These are phyloP conservation scores for Exophiala lecanii-corni DNA, from an alignment of 2,329 filamentous ascomycete species.

Conservation along the genomic window DNA sequence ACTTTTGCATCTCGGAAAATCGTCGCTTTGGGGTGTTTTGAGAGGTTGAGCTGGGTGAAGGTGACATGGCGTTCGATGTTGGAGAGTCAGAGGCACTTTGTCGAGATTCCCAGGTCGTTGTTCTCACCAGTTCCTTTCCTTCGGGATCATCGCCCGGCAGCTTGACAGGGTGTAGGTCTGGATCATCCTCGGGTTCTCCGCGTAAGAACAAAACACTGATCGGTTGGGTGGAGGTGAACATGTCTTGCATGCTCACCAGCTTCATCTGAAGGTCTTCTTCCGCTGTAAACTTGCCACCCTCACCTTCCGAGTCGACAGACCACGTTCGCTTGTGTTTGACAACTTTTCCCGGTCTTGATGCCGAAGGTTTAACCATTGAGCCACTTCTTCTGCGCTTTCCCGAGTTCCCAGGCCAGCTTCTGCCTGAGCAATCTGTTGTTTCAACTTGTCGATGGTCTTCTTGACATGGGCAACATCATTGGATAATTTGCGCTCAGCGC, in stretches of 20 bases:
- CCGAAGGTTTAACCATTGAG: slow-evolving; percentile 40
- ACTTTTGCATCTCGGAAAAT: slow-evolving; percentile 24
- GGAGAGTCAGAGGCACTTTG: slow-evolving; percentile 33
- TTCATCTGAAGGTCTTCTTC: slow-evolving; percentile 45
- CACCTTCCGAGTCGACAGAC: slow-evolving; percentile 75
- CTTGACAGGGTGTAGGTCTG: slow-evolving; percentile 40
- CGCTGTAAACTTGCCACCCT: slow-evolving; percentile 29
- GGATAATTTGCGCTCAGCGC: slow-evolving; percentile 87
- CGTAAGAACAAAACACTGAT: slow-evolving; percentile 40
- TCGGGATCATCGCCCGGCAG: slow-evolving; percentile 34
- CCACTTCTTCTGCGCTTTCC: slow-evolving; percentile 59
- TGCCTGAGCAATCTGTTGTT: slow-evolving; percentile 81
- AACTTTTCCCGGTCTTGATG: slow-evolving; percentile 68
- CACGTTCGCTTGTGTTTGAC: slow-evolving; percentile 90
- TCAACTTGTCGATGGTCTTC: slow-evolving; percentile 93
- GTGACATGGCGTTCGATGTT: slow-evolving; percentile 34
- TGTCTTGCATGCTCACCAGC: slow-evolving; percentile 41
- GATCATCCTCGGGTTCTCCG: slow-evolving; percentile 43
- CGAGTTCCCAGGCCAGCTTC: slow-evolving; percentile 57
- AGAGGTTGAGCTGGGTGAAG: slow-evolving; percentile 38
- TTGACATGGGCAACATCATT: slow-evolving; percentile 94
- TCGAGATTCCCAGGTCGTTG: slow-evolving; percentile 32
- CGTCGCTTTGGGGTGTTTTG: slow-evolving; percentile 41
- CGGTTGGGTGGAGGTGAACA: slow-evolving; percentile 42
- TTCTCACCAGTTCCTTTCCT: slow-evolving; percentile 29